Conservation (phyloP, 805 yeast species). For the Sporopachydermia quercuum region DNA sequence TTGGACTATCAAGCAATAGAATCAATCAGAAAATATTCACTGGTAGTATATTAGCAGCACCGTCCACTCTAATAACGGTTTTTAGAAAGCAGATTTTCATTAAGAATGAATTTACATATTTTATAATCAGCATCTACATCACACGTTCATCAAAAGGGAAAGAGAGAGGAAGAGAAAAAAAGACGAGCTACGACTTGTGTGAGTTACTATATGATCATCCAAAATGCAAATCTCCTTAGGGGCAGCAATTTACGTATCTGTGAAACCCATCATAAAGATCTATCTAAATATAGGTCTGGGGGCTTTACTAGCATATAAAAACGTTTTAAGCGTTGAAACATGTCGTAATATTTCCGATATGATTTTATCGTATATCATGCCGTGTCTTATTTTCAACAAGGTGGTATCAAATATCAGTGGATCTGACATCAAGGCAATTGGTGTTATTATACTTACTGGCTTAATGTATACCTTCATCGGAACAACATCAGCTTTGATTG, state of each 20-base stretch:
- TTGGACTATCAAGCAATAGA: too few relatives aligned
- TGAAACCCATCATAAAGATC: conserved; percentile 78
- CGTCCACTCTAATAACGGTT: too few relatives aligned
- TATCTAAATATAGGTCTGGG: conserved; percentile 61
- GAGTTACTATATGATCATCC: too few relatives aligned
- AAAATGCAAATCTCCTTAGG: conserved; percentile 27
- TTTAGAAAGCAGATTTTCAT: too few relatives aligned
- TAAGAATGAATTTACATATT: too few relatives aligned
- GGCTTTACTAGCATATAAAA: conserved; percentile 42
- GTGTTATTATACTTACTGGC: conserved; percentile 41
- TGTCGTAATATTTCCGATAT: conserved; percentile 57
- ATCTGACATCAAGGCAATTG: conserved; percentile 54
- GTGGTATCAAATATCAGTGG: conserved; percentile 53
- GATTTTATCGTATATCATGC: conserved; percentile 54
- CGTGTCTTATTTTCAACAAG: conserved; percentile 63
- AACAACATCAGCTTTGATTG: conserved; percentile 23
- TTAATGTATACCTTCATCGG: conserved; percentile 31
- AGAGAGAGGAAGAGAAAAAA: too few relatives aligned
- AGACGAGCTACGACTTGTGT: too few relatives aligned
- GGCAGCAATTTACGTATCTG: conserved; percentile 57
- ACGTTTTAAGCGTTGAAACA: conserved; percentile 50
- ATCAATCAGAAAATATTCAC: too few relatives aligned
- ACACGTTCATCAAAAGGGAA: too few relatives aligned
- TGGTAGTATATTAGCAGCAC: too few relatives aligned
- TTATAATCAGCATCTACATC: too few relatives aligned